Base-by-base conservation (phyloP, 495 filamentous ascomycete species). In the Penicillium daleae region DNA sequence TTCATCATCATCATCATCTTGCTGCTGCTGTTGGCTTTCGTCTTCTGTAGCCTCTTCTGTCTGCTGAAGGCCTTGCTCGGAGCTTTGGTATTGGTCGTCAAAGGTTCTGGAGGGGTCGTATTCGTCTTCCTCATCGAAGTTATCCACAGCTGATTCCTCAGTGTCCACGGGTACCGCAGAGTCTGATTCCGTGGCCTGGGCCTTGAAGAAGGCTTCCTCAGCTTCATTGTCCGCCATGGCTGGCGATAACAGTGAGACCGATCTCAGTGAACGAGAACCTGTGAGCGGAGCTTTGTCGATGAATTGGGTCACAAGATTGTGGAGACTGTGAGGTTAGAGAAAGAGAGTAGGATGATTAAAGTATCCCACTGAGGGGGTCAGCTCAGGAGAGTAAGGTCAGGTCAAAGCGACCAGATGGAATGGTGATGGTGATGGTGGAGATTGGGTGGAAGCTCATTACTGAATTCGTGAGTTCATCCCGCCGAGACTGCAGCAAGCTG, bases 151-250 rank as follows among this genome's bases (percentile, higher is more conserved):
- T 63, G 82, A 73, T 67, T 78, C 81, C 68, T 82, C 79, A 64
- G 72, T 66, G 57, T 69, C 66, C 55, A 71, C 70, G 68, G 78
- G 69, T 57, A 70, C 68, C 60, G 66, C 71, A 62, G 74, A 77
- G 58, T 82, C 82, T 71, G 76, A 61, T 58, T 74, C 75, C 74
- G 79, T 85, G 64, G 79, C 80, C 68, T 82, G 80, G 65, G 80
- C 83, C 69, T 86, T 82, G 57, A 79, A 80, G 69, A 89, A 87
- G 68, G 87, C 85, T 60, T 82, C 74, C 73, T 89, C 86, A 56
- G 84, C 80, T 65, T 87, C 84, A 63, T 83, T 76, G 67, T 86
- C 85, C 57, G 83, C 83, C 86, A 88, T 88, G 71, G 60, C 63
- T 57, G 66, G 53, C 52, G 62, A 31, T 51, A 56, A 59, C 55